Percentiles rank a stretch among this genome's conserved stretches.
Conservation (phyloP, 352 stramenopile genomes). For the Thalassiosira delicatula region DNA sequence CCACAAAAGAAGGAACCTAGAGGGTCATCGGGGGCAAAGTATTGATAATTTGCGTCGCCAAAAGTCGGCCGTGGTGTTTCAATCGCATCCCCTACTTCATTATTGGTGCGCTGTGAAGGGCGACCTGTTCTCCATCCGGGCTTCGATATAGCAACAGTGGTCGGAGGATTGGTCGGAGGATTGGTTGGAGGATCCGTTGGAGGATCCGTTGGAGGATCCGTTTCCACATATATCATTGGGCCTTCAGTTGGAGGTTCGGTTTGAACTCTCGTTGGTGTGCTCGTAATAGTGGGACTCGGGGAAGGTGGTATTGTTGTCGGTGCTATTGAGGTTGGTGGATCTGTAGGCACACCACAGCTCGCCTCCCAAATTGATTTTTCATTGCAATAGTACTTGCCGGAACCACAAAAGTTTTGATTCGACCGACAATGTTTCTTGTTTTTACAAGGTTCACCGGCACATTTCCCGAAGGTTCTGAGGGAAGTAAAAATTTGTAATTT, state of each 20-base stretch:
- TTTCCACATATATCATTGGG: slow-evolving; percentile 29
- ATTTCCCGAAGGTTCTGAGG: too few species aligned
- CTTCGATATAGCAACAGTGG: neutral
- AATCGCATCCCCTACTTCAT: neutral
- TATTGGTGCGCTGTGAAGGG: neutral
- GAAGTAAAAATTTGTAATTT: too few species aligned
- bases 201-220: slow-evolving; percentile 16
- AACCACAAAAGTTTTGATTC: slow-evolving; percentile 21
- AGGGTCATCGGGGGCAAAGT: too few species aligned
- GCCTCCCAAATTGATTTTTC: slow-evolving; percentile 40
- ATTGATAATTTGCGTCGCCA: too few species aligned
- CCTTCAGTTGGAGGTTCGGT: slow-evolving; percentile 23
- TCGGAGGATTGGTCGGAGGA: too few species aligned
- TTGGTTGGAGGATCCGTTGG: too few species aligned
- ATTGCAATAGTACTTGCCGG: slow-evolving; percentile 51
- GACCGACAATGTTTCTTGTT: slow-evolving; percentile 49
- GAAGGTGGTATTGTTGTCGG: slow-evolving; percentile 34
- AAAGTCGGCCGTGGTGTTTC: slow-evolving; percentile 19
- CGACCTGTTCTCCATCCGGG: neutral
- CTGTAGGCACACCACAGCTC: slow-evolving; percentile 35
- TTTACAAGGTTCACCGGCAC: slow-evolving; percentile 43
- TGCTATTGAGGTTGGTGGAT: slow-evolving; percentile 14
- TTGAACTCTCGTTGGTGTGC: slow-evolving; percentile 9
- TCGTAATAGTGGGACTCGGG: slow-evolving; percentile 13
- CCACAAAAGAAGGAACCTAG: too few species aligned